Conservation (phyloP, 176 grass and related monocot species). For the Aegilops speltoides region DNA sequence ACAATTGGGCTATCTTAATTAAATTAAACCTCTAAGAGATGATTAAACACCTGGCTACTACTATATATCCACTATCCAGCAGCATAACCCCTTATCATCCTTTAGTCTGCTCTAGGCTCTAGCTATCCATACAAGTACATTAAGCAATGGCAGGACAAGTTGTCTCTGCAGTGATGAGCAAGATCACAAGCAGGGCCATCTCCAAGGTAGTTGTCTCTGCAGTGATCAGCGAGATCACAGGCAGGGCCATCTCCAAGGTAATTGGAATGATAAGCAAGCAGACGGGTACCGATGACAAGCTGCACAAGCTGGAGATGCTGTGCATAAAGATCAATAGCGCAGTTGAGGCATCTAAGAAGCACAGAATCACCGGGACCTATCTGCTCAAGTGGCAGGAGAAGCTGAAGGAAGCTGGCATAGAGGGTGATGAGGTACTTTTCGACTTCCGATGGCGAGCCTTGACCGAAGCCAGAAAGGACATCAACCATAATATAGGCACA, state of each 20-base stretch:
- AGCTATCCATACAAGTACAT: no score
- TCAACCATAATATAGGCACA: neutral
- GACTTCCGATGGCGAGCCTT: neutral
- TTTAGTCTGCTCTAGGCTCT: no score
- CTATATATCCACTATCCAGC: neutral
- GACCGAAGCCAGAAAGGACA: neutral
- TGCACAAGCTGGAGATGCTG: neutral
- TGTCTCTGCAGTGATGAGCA: no score
- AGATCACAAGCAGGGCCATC: no score
- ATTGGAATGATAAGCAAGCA: neutral
- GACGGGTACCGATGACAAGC: neutral
- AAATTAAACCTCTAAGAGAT: neutral
- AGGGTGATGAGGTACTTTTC: neutral
- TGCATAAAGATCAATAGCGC: slow-evolving; percentile 1
- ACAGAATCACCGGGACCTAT: neutral
- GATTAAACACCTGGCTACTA: neutral
- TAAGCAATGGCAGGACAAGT: no score
- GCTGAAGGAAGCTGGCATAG: slow-evolving; percentile 16
- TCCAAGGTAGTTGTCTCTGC: neutral
- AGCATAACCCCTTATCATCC: no score
- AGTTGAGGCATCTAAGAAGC: slow-evolving; percentile 14
- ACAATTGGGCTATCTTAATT: neutral
- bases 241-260: slow-evolving; percentile 11
- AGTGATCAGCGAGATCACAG: neutral
- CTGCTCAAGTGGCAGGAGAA: slow-evolving; percentile 28